Evolutionary conservation across 306 rosid species (phyloP), one percentile per base, ranked within the genome.

Genomic region (Parietaria judaica): DNA sequence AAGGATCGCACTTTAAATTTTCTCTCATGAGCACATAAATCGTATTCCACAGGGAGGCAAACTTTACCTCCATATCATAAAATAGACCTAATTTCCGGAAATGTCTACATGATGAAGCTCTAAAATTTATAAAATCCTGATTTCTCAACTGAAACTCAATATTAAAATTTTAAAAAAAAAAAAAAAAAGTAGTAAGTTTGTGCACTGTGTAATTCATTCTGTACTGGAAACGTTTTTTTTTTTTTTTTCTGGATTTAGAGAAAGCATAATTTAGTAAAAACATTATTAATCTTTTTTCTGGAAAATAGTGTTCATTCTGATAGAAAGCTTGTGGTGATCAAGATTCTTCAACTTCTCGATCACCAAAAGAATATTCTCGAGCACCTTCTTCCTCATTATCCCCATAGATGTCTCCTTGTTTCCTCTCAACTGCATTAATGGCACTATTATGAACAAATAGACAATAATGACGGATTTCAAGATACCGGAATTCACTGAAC

Each of bases 291-390:
- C 83, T 69, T 75, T 78, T 83, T 56, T 76, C 58, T 63, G n/a
- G n/a, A n/a, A n/a, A n/a, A 81, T 73, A n/a, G 87, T 78, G 73
- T 81, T 81, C 68, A 81, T 54, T 53, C 76, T 70, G 65, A 70
- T 37, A 67, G 79, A 81, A 41, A 81, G 84, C 58, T 75, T 78
- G 55, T 81, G 64, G 56, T 78, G 56, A 15, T 74, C 78, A 76
- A 81, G 70, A 45, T 48, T 59, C 60, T 70, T 78, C 74, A 81
- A 67, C 56, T 63, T 69, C 41, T 66, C 69, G 51, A 66, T 57
- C 55, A 81, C 83, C 67, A 81, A 70, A 56, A 63, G 65, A 34
- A 56, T 56, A 72, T 53, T 51, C 70, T 81, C 77, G 36, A 69
- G 77, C 63, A 75, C 56, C 75, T 69, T 78, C 64, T 72, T 81